Conservation (phyloP, 139 green algal genomes). For the Micractinium conductrix region DNA sequence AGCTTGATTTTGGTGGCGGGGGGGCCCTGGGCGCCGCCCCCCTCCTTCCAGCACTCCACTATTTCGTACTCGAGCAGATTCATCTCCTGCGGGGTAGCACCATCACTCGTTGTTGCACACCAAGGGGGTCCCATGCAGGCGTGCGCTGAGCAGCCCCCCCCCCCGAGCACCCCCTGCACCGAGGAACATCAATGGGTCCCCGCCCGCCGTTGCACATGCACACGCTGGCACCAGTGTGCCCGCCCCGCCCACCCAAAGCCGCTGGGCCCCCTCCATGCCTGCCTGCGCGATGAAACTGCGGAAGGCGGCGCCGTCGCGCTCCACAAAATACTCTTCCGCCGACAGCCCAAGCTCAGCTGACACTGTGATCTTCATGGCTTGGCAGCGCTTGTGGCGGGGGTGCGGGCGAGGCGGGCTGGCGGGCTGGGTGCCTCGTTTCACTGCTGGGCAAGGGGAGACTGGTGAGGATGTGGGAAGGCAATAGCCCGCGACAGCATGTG, state of each 20-base stretch:
- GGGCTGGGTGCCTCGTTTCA: too few relatives aligned
- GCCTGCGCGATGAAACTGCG: slow-evolving; percentile 2
- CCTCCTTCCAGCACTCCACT: slow-evolving; percentile 6
- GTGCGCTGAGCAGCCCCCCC: background rate
- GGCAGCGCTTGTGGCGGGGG: too few relatives aligned
- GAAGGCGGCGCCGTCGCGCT: slow-evolving; percentile 25
- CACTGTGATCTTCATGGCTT: slow-evolving; percentile 8
- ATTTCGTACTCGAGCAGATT: slow-evolving; percentile 31
- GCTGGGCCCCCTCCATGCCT: background rate
- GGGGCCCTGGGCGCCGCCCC: too few relatives aligned
- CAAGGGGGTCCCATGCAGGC: background rate
- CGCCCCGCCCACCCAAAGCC: too few relatives aligned
- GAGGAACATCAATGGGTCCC: too few relatives aligned
- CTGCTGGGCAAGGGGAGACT: too few relatives aligned
- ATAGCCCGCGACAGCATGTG: too few relatives aligned
- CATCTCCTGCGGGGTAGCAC: background rate
- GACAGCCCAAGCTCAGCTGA: background rate
- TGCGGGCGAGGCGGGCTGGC: too few relatives aligned
- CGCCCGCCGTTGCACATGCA: background rate
- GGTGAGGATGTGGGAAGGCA: too few relatives aligned
- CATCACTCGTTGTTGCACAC: too few relatives aligned
- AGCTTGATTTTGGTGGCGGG: slow-evolving; percentile 13
- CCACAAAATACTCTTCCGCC: background rate
- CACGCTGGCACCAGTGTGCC: too few relatives aligned
- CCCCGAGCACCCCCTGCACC: background rate